phyloP scores from a whole-genome alignment of 2,329 filamentous ascomycete species.

The Sclerotinia subarctica region DNA sequence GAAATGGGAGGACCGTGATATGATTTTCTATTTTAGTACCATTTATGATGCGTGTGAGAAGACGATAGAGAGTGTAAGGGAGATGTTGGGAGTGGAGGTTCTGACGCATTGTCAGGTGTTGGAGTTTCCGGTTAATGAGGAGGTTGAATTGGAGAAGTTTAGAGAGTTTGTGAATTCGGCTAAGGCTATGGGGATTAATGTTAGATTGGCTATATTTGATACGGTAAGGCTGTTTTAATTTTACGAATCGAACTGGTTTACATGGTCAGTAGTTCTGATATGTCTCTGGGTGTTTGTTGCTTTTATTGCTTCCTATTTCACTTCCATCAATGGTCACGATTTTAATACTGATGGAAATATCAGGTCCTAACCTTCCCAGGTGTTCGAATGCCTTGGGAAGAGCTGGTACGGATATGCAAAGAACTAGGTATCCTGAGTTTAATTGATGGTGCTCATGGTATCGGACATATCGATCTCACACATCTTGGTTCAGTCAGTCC shows the following conservation, averaged over 20 bases:
- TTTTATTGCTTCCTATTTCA: not conserved
- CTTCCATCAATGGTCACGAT: not conserved
- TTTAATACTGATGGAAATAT: slow-evolving; percentile 40
- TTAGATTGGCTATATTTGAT: slow-evolving; percentile 6
- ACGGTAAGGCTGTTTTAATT: slow-evolving; percentile 40
- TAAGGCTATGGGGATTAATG: not conserved
- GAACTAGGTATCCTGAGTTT: slow-evolving; percentile 66
- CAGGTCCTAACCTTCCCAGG: slow-evolving; percentile 76
- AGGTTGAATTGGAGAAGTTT: not conserved
- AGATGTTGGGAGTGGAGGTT: slow-evolving; percentile 23
- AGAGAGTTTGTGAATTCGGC: not conserved
- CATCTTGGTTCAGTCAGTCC: slow-evolving; percentile 59
- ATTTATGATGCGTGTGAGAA: slow-evolving; percentile 78
- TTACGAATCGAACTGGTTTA: not conserved
- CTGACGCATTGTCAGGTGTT: slow-evolving; percentile 48
- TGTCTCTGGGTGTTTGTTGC: not conserved
- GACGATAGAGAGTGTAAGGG: slow-evolving; percentile 61
- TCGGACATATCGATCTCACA: slow-evolving; percentile 57
- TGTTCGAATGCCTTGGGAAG: slow-evolving; percentile 73
- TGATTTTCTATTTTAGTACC: slow-evolving; percentile 73
- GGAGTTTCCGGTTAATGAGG: slow-evolving; percentile 65
- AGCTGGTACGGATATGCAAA: slow-evolving; percentile 59
- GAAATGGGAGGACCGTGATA: slow-evolving; percentile 60
- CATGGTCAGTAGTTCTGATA: slow-evolving; percentile 1
- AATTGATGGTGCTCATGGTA: slow-evolving; percentile 74